Conservation (phyloP, 106 monocot species). For the Dioscorea alata region DNA sequence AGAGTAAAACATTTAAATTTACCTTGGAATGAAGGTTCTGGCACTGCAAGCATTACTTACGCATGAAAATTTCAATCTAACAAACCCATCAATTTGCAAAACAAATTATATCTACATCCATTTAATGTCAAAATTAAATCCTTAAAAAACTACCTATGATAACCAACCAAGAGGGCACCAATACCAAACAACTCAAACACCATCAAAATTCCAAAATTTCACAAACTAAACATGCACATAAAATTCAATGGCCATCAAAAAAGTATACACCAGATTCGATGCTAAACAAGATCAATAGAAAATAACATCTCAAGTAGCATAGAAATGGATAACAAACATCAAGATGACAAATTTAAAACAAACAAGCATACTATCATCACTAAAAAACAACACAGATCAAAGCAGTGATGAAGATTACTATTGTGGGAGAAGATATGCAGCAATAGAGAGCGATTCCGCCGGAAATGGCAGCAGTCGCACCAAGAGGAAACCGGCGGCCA, state of each 20-base stretch:
- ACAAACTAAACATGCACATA: background rate
- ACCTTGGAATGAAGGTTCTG: background rate
- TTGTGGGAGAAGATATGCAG: constrained; percentile 25
- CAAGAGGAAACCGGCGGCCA: constrained; percentile 38
- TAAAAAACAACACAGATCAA: background rate
- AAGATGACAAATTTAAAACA: background rate
- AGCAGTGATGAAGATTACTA: constrained; percentile 10
- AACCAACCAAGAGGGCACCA: background rate
- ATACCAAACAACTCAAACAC: no score
- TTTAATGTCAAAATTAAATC: background rate
- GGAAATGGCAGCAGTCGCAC: constrained; percentile 40
- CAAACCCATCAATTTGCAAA: background rate
- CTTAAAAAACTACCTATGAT: background rate
- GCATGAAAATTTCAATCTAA: background rate
- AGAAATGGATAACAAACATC: background rate
- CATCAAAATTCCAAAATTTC: no score
- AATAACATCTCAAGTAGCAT: background rate
- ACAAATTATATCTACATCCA: background rate
- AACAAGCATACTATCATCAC: background rate
- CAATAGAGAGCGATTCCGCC: constrained; percentile 42
- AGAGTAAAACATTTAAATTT: background rate
- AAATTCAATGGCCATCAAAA: background rate
- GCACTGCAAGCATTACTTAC: background rate
- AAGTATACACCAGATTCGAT: no score
- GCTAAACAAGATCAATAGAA: background rate